Conservation (phyloP, 495 filamentous ascomycete genomes). For the Immersiella caudata region DNA sequence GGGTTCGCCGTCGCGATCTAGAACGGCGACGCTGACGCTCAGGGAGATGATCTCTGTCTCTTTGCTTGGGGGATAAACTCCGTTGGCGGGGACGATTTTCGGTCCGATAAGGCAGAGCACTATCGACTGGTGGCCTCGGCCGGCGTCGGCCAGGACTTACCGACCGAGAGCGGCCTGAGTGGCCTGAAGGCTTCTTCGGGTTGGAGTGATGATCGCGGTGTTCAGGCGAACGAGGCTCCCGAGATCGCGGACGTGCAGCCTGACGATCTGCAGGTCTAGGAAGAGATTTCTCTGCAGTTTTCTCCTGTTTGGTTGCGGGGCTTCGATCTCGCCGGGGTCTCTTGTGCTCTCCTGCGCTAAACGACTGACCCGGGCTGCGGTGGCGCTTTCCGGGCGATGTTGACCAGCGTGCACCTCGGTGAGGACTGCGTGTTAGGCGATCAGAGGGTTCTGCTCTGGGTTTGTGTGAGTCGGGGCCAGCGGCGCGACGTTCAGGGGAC, state of each 20-base stretch:
- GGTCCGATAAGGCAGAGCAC: background rate
- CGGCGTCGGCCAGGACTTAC: slow-evolving; percentile 31
- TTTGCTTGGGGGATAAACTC: slow-evolving; percentile 31
- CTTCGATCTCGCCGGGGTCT: slow-evolving; percentile 41
- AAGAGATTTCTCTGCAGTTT: slow-evolving; percentile 30
- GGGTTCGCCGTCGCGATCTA: slow-evolving; percentile 38
- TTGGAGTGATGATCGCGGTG: slow-evolving; percentile 31
- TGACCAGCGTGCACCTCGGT: slow-evolving; percentile 36
- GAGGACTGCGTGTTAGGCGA: slow-evolving; percentile 9
- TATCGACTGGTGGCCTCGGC: slow-evolving; percentile 27
- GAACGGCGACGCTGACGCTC: slow-evolving; percentile 42
- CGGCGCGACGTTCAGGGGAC: slow-evolving; percentile 31
- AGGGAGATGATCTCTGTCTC: slow-evolving; percentile 38
- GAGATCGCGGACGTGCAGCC: slow-evolving; percentile 31
- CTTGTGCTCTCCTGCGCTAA: slow-evolving; percentile 36
- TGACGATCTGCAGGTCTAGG: slow-evolving; percentile 27
- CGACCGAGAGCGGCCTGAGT: slow-evolving; percentile 37
- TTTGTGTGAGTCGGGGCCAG: slow-evolving; percentile 25
- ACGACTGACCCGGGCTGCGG: slow-evolving; percentile 41
- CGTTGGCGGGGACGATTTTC: slow-evolving; percentile 20
- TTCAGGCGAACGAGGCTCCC: slow-evolving; percentile 39
- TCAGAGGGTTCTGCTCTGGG: slow-evolving; percentile 28
- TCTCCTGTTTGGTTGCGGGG: slow-evolving; percentile 33
- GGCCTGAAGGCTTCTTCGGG: slow-evolving; percentile 30
- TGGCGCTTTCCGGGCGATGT: slow-evolving; percentile 44